A percentile compares a stretch with the other conserved stretches of the same genome.
These are phyloP conservation scores for Musa acuminata DNA, from an alignment of 176 grass and related monocot genomes.

Conservation along the genomic window DNA sequence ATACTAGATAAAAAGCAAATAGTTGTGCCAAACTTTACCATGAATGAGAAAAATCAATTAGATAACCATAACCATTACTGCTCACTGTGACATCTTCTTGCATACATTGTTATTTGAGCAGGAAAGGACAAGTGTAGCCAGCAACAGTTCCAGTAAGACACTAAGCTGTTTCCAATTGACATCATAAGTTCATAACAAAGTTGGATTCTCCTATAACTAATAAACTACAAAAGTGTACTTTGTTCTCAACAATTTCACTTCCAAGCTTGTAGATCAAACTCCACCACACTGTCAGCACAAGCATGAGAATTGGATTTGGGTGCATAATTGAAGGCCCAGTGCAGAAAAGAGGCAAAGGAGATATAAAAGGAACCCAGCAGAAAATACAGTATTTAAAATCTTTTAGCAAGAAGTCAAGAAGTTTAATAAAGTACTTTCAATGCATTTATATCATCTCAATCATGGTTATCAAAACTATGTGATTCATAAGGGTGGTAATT, in stretches of 20 bases:
- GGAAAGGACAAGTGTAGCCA: slow-evolving; percentile 4
- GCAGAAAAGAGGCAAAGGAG: background rate
- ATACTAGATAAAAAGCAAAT: background rate
- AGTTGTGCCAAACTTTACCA: background rate
- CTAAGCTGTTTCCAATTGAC: background rate
- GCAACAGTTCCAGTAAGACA: background rate
- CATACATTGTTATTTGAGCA: slow-evolving; percentile 15
- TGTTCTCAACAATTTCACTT: background rate
- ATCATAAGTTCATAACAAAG: background rate
- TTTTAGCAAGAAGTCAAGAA: background rate
- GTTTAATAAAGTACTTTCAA: background rate
- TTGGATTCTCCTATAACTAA: background rate
- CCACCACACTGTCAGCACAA: background rate
- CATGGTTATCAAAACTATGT: background rate
- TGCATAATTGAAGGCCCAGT: background rate
- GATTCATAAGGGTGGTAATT: too few species aligned
- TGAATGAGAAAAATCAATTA: background rate
- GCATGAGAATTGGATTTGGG: background rate
- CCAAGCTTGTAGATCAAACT: background rate
- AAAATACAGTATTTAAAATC: background rate
- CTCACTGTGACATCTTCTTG: background rate
- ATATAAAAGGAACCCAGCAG: background rate
- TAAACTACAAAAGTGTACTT: background rate
- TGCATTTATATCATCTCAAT: background rate
- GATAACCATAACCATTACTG: background rate